Percentiles rank a stretch among this genome's conserved stretches.
Conservation (phyloP, 306 rosid genomes). For the Carpinus fangiana region DNA sequence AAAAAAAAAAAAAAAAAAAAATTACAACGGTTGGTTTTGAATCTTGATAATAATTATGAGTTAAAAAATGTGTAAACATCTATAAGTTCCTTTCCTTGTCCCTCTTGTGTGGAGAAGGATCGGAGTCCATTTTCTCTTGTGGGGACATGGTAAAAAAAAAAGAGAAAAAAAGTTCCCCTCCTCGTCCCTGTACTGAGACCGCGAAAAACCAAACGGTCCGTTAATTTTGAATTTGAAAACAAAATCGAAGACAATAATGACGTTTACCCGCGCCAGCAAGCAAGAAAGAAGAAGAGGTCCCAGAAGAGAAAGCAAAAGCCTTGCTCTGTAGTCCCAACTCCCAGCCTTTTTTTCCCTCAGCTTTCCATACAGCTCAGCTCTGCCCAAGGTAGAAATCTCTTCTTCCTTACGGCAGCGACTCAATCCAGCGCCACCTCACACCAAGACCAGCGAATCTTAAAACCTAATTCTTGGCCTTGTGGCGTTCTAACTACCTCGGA, state of each 20-base stretch:
- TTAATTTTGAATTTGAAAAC: background rate
- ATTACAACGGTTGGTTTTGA: no score
- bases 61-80: no score
- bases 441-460: background rate
- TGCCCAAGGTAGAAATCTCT: background rate
- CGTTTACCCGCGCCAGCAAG: background rate
- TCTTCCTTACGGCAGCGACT: background rate
- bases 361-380: background rate
- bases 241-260: background rate
- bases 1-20: no score
- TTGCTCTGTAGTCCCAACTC: background rate
- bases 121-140: no score
- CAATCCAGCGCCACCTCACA: background rate
- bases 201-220: background rate
- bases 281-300: background rate
- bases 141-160: no score
- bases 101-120: no score
- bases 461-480: constrained; percentile 1
- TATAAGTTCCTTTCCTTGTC: no score
- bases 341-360: background rate
- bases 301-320: background rate
- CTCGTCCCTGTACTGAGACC: background rate
- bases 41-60: no score
- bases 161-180: no score
- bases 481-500: background rate